Evolutionary conservation across 2,329 filamentous ascomycete species (phyloP), one percentile per base, ranked within the genome.

Genomic region (Fusarium armeniacum): DNA sequence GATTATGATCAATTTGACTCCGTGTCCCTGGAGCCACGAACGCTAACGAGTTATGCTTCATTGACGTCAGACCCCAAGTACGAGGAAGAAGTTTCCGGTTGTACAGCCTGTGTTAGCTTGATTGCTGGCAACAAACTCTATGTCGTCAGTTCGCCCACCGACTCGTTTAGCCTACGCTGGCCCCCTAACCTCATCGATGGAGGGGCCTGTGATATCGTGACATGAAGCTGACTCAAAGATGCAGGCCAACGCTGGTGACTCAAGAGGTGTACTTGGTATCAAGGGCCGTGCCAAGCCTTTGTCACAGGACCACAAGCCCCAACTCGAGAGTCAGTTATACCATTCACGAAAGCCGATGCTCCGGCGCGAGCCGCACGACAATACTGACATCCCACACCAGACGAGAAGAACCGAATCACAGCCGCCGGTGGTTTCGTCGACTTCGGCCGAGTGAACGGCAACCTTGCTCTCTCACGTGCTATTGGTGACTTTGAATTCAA

Each of bases 401-500:
- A 90, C 79, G 96, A 99, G 83, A 98, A 97, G 83, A 94, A 94
- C 72, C 90, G 96, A 77, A 99, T 99, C 77, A 95, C 90, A 76
- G 94, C 95, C 61, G 96, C 96, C 45, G 96, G 96, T 79, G 96
- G 96, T 51, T 98, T 98, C 75, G 96, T 99, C 78, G 96, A 99
- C 81, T 99, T 98, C 79, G 96, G 96, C 70, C 93, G 96, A 78
- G 96, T 99, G 75, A 99, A 99, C 80, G 96, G 96, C 79, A 99
- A 99, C 81, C 89, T 99, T 46, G 96, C 96, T 47, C 86, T 99
- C 67, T 99, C 96, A 67, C 92, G 96, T 81, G 96, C 96, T 75
- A 98, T 99, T 81, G 96, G 96, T 75, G 96, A 99, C 81, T 99
- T 99, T 78, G 96, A 99, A 80, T 99, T 99, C 88, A 99, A 99